phyloP scores from a whole-genome alignment of 2,329 filamentous ascomycete species.

The Ceratocystis cubensis region DNA sequence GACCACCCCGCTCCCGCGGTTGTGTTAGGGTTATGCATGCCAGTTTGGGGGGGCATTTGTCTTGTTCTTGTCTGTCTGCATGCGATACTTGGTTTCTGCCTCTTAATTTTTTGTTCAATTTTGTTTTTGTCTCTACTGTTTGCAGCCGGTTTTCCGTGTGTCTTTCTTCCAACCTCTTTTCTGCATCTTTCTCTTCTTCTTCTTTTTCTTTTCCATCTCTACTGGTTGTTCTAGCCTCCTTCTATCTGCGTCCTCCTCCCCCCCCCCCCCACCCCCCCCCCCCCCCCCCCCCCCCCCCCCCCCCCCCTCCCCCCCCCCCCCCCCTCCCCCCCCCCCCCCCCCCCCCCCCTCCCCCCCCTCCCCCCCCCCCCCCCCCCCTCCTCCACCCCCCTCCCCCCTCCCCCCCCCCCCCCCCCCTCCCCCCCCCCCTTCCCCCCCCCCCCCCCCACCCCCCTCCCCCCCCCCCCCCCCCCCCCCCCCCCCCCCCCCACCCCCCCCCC shows the following conservation, averaged over 20 bases:
- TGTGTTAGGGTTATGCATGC: background rate
- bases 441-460: no score
- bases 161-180: background rate
- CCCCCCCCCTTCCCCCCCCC: no score
- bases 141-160: background rate
- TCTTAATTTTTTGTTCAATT: background rate
- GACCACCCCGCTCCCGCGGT: background rate
- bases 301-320: no score
- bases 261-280: no score
- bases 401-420: no score
- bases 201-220: background rate
- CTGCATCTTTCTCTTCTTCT: background rate
- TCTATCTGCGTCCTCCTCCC: background rate
- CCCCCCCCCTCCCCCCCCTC: no score
- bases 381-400: no score
- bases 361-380: no score
- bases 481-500: no score
- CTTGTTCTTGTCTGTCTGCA: background rate
- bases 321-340: no score
- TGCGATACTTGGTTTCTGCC: background rate
- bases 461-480: no score
- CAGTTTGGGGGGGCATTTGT: background rate
- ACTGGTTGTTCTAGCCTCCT: background rate
- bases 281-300: no score
- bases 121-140: background rate